Conservation (phyloP, 352 stramenopile species). For the Albugo laibachii region DNA sequence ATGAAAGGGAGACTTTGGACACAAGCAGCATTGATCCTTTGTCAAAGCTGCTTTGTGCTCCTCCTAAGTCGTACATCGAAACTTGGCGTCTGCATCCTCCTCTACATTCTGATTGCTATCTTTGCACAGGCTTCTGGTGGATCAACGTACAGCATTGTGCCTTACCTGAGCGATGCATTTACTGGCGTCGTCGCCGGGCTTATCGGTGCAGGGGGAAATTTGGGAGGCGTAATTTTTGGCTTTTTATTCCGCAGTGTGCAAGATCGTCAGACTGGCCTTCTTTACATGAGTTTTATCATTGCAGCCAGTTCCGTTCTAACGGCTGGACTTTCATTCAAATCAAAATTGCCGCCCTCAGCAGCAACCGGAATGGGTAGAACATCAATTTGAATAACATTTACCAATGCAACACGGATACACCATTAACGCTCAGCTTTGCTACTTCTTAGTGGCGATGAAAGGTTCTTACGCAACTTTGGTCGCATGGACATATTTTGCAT, state of each 20-base stretch:
- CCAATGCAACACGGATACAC: no score
- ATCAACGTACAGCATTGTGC: constrained; percentile 46
- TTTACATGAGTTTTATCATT: constrained; percentile 42
- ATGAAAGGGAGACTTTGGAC: constrained; percentile 79
- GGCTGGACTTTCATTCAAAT: constrained; percentile 16
- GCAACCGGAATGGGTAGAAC: no score
- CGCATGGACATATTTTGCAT: no score
- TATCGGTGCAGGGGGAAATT: constrained; percentile 42
- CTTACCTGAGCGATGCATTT: constrained; percentile 42
- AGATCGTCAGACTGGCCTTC: constrained; percentile 16
- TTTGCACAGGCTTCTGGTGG: constrained; percentile 74
- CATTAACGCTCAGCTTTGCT: no score
- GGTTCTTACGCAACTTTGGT: no score
- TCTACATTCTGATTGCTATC: constrained; percentile 85
- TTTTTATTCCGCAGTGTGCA: constrained; percentile 31
- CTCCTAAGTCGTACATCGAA: constrained; percentile 63
- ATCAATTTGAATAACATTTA: no score
- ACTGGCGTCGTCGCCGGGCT: constrained; percentile 42
- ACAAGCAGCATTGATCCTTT: constrained; percentile 61
- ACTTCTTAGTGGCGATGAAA: no score
- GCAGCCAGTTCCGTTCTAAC: constrained; percentile 24
- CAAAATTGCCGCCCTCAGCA: no score
- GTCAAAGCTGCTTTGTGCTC: constrained; percentile 68
- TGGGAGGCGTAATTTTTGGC: constrained; percentile 46
- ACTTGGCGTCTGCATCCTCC: constrained; percentile 45